phyloP scores from a whole-genome alignment of 2,329 filamentous ascomycete genomes.

The Acrocalymma vagum region DNA sequence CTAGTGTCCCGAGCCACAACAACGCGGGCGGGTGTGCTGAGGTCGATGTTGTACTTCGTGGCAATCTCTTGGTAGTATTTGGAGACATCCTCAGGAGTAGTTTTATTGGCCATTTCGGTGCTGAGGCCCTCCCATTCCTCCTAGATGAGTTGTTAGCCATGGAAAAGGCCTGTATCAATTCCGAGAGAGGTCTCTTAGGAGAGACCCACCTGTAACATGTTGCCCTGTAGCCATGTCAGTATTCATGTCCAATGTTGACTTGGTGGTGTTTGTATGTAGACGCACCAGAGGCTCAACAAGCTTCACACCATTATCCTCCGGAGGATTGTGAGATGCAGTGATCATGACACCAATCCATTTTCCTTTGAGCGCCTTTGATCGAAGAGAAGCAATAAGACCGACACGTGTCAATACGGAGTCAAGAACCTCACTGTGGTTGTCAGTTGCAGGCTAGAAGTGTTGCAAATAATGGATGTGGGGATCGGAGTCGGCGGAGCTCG shows the following conservation, averaged over 20 bases:
- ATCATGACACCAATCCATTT: constrained; percentile 91
- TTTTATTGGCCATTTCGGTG: constrained; percentile 87
- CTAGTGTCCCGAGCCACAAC: constrained; percentile 93
- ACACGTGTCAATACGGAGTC: constrained; percentile 94
- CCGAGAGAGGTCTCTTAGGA: not conserved
- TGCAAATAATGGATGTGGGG: not conserved
- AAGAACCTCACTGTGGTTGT: constrained; percentile 71
- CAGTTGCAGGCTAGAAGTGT: constrained; percentile 39
- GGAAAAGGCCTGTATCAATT: not conserved
- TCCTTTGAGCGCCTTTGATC: constrained; percentile 87
- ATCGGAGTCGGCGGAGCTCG: constrained; percentile 23
- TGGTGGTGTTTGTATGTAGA: constrained; percentile 1
- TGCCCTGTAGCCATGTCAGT: constrained; percentile 65
- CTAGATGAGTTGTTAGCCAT: constrained; percentile 44
- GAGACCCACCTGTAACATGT: constrained; percentile 75
- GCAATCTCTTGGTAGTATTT: constrained; percentile 80
- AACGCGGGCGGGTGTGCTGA: constrained; percentile 75
- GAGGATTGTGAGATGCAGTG: constrained; percentile 72
- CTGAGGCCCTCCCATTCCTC: constrained; percentile 90
- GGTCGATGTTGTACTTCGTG: constrained; percentile 65
- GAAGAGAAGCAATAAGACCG: constrained; percentile 85
- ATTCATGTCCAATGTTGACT: not conserved
- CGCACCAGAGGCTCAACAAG: constrained; percentile 89
- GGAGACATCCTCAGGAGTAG: constrained; percentile 76
- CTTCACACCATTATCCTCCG: constrained; percentile 73